Evolutionary conservation across 1,284 basidiomycete genomes (phyloP).

Genomic region (Coniferiporia weirii): DNA sequence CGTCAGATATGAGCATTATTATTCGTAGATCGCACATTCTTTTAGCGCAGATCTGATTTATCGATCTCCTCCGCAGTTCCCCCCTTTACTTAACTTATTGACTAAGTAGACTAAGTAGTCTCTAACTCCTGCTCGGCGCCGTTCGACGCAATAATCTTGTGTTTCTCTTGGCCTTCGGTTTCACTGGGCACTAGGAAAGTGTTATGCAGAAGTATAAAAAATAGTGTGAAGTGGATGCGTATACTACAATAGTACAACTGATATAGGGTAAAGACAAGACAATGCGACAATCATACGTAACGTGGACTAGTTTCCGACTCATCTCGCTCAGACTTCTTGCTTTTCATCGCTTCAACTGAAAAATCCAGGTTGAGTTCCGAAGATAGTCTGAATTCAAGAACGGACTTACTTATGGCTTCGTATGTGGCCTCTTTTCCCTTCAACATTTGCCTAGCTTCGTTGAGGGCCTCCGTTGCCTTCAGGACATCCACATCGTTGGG

Average conservation of each 20-base stretch:
- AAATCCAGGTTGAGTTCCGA: background rate
- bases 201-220: no score
- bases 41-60: no score
- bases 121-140: background rate
- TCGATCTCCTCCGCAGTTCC: background rate
- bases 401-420: constrained; percentile 8
- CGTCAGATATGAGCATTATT: constrained; percentile 9
- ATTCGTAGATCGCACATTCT: no score
- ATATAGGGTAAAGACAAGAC: background rate
- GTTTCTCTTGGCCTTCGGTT: background rate
- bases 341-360: constrained; percentile 8
- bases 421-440: constrained; percentile 8
- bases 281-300: constrained; percentile 7
- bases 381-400: background rate
- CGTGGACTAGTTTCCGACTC: background rate
- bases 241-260: no score
- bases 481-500: constrained; percentile 2
- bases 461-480: constrained; percentile 11
- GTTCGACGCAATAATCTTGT: background rate
- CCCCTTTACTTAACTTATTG: constrained; percentile 2
- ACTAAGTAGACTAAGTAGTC: background rate
- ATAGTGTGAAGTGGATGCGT: no score
- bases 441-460: constrained; percentile 7
- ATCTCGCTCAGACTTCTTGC: background rate
- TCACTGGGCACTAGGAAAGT: no score